Percentiles rank a stretch among this genome's conserved stretches.
Evolutionary conservation across 2,329 filamentous ascomycete species (phyloP).

Genomic region (Nemania diffusa): DNA sequence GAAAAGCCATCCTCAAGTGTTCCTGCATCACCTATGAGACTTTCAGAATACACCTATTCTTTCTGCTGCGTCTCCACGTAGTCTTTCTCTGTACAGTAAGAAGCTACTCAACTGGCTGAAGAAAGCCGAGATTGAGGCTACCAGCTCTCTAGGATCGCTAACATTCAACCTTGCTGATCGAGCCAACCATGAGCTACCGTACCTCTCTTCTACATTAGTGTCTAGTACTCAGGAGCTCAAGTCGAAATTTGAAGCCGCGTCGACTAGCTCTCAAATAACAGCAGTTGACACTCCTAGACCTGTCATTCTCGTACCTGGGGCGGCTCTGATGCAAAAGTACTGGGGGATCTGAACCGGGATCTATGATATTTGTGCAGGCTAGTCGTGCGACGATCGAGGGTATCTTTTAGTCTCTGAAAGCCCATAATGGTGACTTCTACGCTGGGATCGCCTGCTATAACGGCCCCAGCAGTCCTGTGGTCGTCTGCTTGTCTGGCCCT

Average conservation of each 20-base stretch:
- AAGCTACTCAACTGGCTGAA: slow-evolving; percentile 30
- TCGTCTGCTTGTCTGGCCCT: slow-evolving; percentile 19
- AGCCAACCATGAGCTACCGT: slow-evolving; percentile 26
- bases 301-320: slow-evolving; percentile 39
- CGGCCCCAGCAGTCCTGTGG: slow-evolving; percentile 24
- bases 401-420: slow-evolving; percentile 13
- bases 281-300: slow-evolving; percentile 46
- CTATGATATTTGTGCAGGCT: slow-evolving; percentile 24
- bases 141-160: slow-evolving; percentile 14
- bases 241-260: slow-evolving; percentile 5
- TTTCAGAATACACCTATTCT: slow-evolving; percentile 22
- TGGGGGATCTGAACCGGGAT: slow-evolving; percentile 30
- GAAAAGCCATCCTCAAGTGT: slow-evolving; percentile 10
- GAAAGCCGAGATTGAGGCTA: background rate
- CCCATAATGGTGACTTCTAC: slow-evolving; percentile 3
- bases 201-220: slow-evolving; percentile 9
- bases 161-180: slow-evolving; percentile 26
- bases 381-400: slow-evolving; percentile 3
- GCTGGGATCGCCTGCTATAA: slow-evolving; percentile 33
- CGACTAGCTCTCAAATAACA: slow-evolving; percentile 13
- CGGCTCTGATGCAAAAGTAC: slow-evolving; percentile 37
- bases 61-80: slow-evolving; percentile 15
- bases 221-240: slow-evolving; percentile 15
- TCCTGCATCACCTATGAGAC: background rate
- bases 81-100: slow-evolving; percentile 17